These are phyloP conservation scores for Penicillium daleae DNA, from an alignment of 495 filamentous ascomycete species.

Conservation along the genomic window DNA sequence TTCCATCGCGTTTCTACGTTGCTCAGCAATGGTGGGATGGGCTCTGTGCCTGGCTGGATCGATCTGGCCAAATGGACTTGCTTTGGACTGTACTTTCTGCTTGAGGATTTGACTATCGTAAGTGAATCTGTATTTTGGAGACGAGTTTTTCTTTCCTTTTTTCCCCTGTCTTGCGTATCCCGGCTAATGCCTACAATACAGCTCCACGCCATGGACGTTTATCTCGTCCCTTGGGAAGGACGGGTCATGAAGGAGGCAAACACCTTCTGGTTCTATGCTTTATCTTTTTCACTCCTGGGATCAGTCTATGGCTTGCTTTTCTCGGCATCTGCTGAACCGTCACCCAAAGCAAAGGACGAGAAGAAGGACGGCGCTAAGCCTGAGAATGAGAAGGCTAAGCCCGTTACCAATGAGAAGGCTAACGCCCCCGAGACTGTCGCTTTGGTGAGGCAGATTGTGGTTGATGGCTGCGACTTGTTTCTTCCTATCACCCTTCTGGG, in stretches of 20 bases:
- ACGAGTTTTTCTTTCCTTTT: too few relatives aligned
- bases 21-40: slow-evolving; percentile 23
- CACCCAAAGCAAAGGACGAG: background rate
- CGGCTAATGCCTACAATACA: slow-evolving; percentile 28
- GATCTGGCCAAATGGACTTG: slow-evolving; percentile 44
- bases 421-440: slow-evolving; percentile 5
- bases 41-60: slow-evolving; percentile 27
- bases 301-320: slow-evolving; percentile 28
- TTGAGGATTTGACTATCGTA: slow-evolving; percentile 50
- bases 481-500: slow-evolving; percentile 58
- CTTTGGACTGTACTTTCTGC: slow-evolving; percentile 43
- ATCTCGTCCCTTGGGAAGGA: slow-evolving; percentile 35
- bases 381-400: slow-evolving; percentile 10
- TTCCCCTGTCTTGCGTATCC: too few relatives aligned
- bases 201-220: slow-evolving; percentile 54
- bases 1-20: slow-evolving; percentile 53
- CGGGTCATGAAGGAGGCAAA: slow-evolving; percentile 55
- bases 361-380: slow-evolving; percentile 18
- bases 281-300: slow-evolving; percentile 43
- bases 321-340: slow-evolving; percentile 8
- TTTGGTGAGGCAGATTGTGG: slow-evolving; percentile 44
- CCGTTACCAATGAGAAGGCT: background rate
- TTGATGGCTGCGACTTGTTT: slow-evolving; percentile 60
- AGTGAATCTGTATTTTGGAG: background rate
- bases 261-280: slow-evolving; percentile 66